These are phyloP conservation scores for Suhomyces terraborum DNA, from an alignment of 1,139 yeast species.

Conservation along the genomic window DNA sequence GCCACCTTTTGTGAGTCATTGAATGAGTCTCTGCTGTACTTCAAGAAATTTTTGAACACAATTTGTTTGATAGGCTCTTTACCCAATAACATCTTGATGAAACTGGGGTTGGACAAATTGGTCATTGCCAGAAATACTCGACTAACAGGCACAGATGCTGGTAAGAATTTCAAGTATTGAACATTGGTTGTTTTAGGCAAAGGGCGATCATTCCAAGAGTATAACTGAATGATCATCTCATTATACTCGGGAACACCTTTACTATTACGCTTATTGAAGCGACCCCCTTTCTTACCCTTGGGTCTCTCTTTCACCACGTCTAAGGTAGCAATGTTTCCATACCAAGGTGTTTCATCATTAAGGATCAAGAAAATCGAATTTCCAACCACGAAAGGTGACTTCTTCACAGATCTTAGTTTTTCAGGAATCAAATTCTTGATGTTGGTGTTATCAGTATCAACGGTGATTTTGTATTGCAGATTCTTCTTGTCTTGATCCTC, in stretches of 20 bases:
- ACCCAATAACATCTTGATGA: slow-evolving; percentile 60
- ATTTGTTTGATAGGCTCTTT: slow-evolving; percentile 61
- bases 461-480: slow-evolving; percentile 39
- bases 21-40: slow-evolving; percentile 48
- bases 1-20: slow-evolving; percentile 70
- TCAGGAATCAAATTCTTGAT: slow-evolving; percentile 46
- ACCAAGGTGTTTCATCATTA: slow-evolving; percentile 42
- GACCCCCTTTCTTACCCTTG: slow-evolving; percentile 28
- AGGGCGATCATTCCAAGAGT: slow-evolving; percentile 56
- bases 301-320: slow-evolving; percentile 26
- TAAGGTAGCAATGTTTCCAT: slow-evolving; percentile 51
- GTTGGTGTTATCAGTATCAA: slow-evolving; percentile 40
- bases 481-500: slow-evolving; percentile 47
- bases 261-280: slow-evolving; percentile 9
- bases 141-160: slow-evolving; percentile 63
- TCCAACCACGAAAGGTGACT: slow-evolving; percentile 49
- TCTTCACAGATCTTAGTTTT: slow-evolving; percentile 43
- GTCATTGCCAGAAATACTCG: slow-evolving; percentile 68
- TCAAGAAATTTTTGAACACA: slow-evolving; percentile 55
- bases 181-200: slow-evolving; percentile 48
- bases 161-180: slow-evolving; percentile 50
- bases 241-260: slow-evolving; percentile 22
- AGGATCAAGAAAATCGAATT: slow-evolving; percentile 50
- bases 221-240: slow-evolving; percentile 52
- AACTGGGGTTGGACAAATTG: slow-evolving; percentile 56